A percentile compares a stretch with the other conserved stretches of the same genome.
phyloP scores from a whole-genome alignment of 306 rosid species.

The Oemleria cerasiformis region DNA sequence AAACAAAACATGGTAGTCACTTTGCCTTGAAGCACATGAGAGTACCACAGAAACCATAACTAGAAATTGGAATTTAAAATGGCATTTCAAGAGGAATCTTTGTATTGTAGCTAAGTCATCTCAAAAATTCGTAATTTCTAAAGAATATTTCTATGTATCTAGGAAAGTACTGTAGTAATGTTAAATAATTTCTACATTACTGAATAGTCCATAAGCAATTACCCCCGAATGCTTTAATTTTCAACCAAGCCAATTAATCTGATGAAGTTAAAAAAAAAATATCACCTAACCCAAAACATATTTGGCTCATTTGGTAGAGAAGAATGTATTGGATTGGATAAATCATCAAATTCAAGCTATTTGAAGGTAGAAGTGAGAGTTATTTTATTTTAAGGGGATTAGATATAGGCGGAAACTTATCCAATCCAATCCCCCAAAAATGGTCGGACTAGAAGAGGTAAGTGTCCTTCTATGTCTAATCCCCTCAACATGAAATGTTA shows the following conservation, averaged over 20 bases:
- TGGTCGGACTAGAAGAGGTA: no score
- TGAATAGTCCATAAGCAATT: background rate
- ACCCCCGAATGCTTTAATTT: background rate
- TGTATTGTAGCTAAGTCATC: background rate
- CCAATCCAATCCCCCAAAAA: no score
- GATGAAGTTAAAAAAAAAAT: background rate
- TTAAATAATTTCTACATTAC: background rate
- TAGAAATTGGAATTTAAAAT: background rate
- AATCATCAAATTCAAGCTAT: no score
- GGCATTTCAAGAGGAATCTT: background rate
- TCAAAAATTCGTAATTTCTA: no score
- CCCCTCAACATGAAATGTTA: no score
- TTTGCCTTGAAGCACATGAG: background rate
- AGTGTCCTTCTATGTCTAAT: no score
- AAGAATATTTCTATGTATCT: background rate
- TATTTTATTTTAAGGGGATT: no score
- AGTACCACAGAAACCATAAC: background rate
- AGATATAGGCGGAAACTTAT: no score
- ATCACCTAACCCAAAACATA: background rate
- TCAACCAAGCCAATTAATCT: background rate
- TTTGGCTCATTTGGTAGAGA: background rate
- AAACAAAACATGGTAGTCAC: background rate
- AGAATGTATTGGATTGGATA: no score
- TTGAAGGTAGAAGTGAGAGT: no score
- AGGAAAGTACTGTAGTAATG: background rate